Conservation (phyloP, 2,329 filamentous ascomycete species). For the Anthostomella pinea region DNA sequence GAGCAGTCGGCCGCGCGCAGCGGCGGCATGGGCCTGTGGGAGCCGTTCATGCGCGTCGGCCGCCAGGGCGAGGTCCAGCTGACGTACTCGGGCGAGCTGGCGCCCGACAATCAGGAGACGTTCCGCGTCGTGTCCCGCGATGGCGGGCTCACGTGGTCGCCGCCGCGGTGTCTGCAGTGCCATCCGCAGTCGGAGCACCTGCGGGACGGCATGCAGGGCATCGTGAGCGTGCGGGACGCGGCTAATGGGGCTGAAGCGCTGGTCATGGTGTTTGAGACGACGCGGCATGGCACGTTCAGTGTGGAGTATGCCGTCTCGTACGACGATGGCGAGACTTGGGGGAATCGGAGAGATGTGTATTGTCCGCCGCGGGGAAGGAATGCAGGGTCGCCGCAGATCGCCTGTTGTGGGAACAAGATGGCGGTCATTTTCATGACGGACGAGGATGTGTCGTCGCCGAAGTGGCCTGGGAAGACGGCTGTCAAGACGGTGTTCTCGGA, state of each 20-base stretch:
- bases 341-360: constrained; percentile 39
- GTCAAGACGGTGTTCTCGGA: constrained; percentile 40
- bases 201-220: constrained; percentile 45
- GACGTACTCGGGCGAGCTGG: constrained; percentile 46
- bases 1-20: constrained; percentile 41
- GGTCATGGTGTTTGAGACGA: constrained; percentile 47
- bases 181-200: constrained; percentile 33
- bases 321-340: constrained; percentile 41
- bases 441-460: constrained; percentile 35
- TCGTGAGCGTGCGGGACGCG: constrained; percentile 28
- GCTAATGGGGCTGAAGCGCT: constrained; percentile 31
- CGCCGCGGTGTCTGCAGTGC: constrained; percentile 39
- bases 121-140: constrained; percentile 45
- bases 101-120: constrained; percentile 45
- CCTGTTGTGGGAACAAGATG: constrained; percentile 37
- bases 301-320: constrained; percentile 44
- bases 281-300: constrained; percentile 38
- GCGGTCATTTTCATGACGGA: constrained; percentile 47
- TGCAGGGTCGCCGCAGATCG: constrained; percentile 45
- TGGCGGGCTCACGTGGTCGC: constrained; percentile 41
- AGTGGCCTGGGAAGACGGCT: constrained; percentile 39
- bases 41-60: constrained; percentile 46
- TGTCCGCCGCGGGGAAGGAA: constrained; percentile 37
- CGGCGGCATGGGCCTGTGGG: constrained; percentile 45
- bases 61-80: constrained; percentile 38